Evolutionary conservation across 2,329 filamentous ascomycete species (phyloP).

Genomic region (Shiraia bambusicola): DNA sequence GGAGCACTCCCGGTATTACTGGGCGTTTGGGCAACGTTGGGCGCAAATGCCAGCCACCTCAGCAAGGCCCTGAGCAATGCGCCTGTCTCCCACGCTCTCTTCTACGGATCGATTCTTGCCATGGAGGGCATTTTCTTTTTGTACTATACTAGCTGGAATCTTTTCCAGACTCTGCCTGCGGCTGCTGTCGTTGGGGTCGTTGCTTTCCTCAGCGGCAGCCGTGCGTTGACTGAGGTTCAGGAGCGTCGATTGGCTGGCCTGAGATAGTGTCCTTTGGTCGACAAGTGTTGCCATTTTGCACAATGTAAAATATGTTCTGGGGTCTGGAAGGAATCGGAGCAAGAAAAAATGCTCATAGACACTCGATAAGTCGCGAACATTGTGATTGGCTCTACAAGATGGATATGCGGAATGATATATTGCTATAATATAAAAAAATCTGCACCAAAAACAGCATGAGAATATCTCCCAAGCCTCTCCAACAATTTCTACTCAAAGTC

Average conservation of each 20-base stretch:
- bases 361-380: not conserved
- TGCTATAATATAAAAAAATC: no score
- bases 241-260: slow-evolving; percentile 76
- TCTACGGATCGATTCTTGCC: slow-evolving; percentile 81
- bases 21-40: slow-evolving; percentile 72
- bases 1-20: slow-evolving; percentile 74
- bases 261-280: slow-evolving; percentile 45
- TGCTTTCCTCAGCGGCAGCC: slow-evolving; percentile 82
- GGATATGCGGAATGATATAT: not conserved
- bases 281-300: not conserved
- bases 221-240: slow-evolving; percentile 91
- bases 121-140: slow-evolving; percentile 93
- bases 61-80: slow-evolving; percentile 72
- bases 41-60: slow-evolving; percentile 80
- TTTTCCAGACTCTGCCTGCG: slow-evolving; percentile 84
- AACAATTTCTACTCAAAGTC: no score
- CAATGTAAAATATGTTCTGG: not conserved
- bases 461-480: no score
- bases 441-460: no score
- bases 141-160: slow-evolving; percentile 89
- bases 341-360: not conserved
- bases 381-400: not conserved
- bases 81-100: slow-evolving; percentile 78
- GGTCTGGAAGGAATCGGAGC: not conserved
- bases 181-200: slow-evolving; percentile 67